Percentiles rank a stretch among this genome's conserved stretches.
Evolutionary conservation across 2,329 filamentous ascomycete species (phyloP).

Genomic region (Neurospora sp.): DNA sequence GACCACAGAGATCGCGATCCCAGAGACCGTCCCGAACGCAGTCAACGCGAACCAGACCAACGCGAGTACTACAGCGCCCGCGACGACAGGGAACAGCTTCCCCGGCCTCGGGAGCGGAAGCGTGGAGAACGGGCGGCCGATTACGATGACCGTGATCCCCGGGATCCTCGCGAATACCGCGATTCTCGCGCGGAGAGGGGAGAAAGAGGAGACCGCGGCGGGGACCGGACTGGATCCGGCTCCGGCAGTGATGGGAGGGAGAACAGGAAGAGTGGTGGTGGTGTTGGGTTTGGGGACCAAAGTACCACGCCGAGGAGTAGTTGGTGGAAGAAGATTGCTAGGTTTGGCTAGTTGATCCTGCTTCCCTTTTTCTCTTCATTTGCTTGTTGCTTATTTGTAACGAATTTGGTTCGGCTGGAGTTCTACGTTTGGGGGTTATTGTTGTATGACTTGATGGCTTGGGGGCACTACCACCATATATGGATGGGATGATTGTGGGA

Average conservation of each 20-base stretch:
- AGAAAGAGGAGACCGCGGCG: neutral
- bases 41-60: slow-evolving; percentile 15
- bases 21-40: slow-evolving; percentile 21
- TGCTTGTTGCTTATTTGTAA: neutral
- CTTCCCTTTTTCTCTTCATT: neutral
- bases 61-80: neutral
- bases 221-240: neutral
- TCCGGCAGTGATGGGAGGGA: slow-evolving; percentile 25
- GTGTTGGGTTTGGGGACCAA: slow-evolving; percentile 31
- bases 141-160: slow-evolving; percentile 26
- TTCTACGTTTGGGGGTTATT: neutral
- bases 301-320: slow-evolving; percentile 39
- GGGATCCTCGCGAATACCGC: neutral
- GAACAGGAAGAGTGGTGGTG: slow-evolving; percentile 22
- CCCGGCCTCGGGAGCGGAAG: neutral
- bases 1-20: slow-evolving; percentile 14
- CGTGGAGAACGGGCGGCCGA: slow-evolving; percentile 6
- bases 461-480: neutral
- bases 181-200: neutral
- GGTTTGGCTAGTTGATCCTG: slow-evolving; percentile 2
- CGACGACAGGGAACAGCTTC: neutral
- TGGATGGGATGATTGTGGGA: neutral
- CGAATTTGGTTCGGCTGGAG: neutral
- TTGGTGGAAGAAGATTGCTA: slow-evolving; percentile 49
- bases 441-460: neutral